phyloP scores from a whole-genome alignment of 371 early-diverging fungal species.

The Apophysomyces elegans region DNA sequence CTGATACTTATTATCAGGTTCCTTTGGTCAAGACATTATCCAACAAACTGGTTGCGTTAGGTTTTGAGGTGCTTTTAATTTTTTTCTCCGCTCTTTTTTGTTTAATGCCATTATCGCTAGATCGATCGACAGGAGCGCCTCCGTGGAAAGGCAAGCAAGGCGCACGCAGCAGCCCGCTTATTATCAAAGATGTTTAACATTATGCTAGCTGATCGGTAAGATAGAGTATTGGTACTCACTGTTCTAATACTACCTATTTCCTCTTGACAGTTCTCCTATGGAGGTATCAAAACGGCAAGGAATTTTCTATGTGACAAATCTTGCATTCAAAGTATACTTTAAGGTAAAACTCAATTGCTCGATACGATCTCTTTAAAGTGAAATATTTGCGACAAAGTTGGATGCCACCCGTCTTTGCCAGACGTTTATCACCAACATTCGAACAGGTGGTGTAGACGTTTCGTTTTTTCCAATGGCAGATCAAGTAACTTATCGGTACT shows the following conservation, averaged over 20 bases:
- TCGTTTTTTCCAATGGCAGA: constrained; percentile 52
- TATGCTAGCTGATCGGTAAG: constrained; percentile 31
- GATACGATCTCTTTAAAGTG: background rate
- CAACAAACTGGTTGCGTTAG: constrained; percentile 19
- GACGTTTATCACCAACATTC: constrained; percentile 58
- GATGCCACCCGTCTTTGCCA: constrained; percentile 48
- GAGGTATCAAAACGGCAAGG: constrained; percentile 54
- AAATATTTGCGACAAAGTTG: constrained; percentile 17
- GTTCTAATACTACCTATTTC: constrained; percentile 34
- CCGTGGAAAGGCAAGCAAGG: constrained; percentile 18
- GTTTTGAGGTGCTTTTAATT: constrained; percentile 16
- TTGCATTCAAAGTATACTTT: constrained; percentile 59
- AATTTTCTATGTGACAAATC: constrained; percentile 57
- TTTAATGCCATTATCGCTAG: background rate
- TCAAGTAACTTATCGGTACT: constrained; percentile 62
- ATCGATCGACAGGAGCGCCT: constrained; percentile 16
- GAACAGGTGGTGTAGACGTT: constrained; percentile 45
- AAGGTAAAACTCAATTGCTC: constrained; percentile 30
- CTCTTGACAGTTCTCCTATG: constrained; percentile 26
- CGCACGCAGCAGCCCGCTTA: constrained; percentile 23
- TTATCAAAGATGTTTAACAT: constrained; percentile 30
- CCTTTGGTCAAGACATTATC: constrained; percentile 22
- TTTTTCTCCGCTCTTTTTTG: background rate
- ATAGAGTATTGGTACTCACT: background rate
- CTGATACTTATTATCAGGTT: constrained; percentile 18